These are phyloP conservation scores for Lycium ferocissimum DNA, from an alignment of 257 asterid genomes.

Conservation along the genomic window DNA sequence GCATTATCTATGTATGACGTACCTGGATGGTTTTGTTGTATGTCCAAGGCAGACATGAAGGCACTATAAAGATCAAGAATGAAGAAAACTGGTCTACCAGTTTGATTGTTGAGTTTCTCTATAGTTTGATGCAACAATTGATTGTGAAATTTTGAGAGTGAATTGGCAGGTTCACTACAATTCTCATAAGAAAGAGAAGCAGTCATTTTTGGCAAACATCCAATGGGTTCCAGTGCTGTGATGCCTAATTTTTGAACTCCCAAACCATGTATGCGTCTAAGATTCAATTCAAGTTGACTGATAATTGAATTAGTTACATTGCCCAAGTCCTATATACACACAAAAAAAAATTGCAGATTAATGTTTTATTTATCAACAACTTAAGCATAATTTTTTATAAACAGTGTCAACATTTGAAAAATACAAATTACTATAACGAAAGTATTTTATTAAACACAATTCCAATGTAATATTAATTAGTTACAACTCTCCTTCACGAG, in stretches of 20 bases:
- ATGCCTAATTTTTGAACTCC: conserved; percentile 59
- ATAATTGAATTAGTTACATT: conserved; percentile 47
- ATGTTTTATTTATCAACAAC: neutral
- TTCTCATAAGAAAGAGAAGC: conserved; percentile 33
- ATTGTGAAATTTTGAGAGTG: conserved; percentile 55
- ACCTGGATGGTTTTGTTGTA: conserved; percentile 50
- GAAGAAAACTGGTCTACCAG: conserved; percentile 40
- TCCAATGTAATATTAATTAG: too few species aligned
- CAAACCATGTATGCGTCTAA: conserved; percentile 52
- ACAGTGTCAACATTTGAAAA: too few species aligned
- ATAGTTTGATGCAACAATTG: conserved; percentile 48
- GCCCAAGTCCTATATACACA: neutral
- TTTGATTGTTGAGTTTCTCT: conserved; percentile 48
- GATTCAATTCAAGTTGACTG: conserved; percentile 49
- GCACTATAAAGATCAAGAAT: conserved; percentile 63
- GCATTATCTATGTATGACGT: neutral
- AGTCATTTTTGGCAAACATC: conserved; percentile 60
- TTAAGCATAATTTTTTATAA: too few species aligned
- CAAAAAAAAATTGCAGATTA: neutral
- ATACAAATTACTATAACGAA: too few species aligned
- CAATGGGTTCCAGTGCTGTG: conserved; percentile 59
- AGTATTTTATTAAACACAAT: too few species aligned
- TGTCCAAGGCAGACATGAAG: conserved; percentile 55
- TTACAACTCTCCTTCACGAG: too few species aligned
- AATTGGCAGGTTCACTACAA: conserved; percentile 52